Base-by-base conservation (phyloP, 148 eudicot genomes). In the Gaultheria prostrata region DNA sequence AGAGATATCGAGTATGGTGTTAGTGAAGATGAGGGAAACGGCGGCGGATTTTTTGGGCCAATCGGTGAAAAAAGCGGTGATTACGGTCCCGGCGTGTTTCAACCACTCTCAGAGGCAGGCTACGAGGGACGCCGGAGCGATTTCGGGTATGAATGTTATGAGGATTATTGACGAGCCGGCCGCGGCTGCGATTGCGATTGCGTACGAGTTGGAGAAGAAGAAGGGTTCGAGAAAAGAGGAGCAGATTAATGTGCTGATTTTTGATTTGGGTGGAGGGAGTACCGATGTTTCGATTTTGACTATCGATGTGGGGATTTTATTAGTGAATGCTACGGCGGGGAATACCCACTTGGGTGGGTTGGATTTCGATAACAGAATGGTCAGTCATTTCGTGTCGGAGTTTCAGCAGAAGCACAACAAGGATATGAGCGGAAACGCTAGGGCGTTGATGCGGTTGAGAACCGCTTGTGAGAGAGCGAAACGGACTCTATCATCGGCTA, bases 101-200 rank as follows among this genome's bases (percentile, higher is more conserved):
- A 75, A 35, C 11, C 24, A 17, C 3, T 18, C 49, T 1, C 77
- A 73, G 50, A 35, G 77, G 20, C 77, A 73, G 10, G 77, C 77
- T 6, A 73, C 77, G 0, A 73, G 39, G 49, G 24, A 73, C 26
- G 77, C 77, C 39, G 39, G 39, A 35, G 39, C 39, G 39, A 35
- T 35, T 35, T 35, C 39, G 39, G 39, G 39, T 35, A 35, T 46
- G 77, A 46, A 75, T 45, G 77, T 74, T 4, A 74, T 21, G 53
- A 46, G 78, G 20, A 75, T 75, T 12, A 74, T 74, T 26, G 39
- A 74, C 77, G 77, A 74, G 78, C 78, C 33, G 12, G 12, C 54
- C 5, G 78, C 78, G 54, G 78, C 78, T 12, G 78, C 78, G 6
- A n/a, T 75, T n/a, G 78, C 78, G 15, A 46, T 75, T n/a, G 78